Evolutionary conservation across 1,284 basidiomycete species (phyloP), one percentile per base, ranked within the genome.

Genomic region (Tremellales sp.): DNA sequence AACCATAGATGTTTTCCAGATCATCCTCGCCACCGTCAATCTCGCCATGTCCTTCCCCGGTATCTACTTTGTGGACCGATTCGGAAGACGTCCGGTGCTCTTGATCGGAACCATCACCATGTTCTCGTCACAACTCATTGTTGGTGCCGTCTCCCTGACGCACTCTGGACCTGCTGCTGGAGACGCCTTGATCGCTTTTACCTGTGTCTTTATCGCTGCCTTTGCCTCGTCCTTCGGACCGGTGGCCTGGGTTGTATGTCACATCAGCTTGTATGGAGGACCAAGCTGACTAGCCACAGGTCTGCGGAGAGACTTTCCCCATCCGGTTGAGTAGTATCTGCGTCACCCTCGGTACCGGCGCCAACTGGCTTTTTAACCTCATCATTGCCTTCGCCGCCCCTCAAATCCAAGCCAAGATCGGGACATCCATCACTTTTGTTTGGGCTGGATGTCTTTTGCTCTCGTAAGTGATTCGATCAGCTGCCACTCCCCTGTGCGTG

Each of bases 151-250:
- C 18, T 64, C 67, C 40, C 62, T 61, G 45, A 57, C 64, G 14
- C 50, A 61, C 48, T 64, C 64, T 21, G 50, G 52, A 40, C 42
- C 53, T 5, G 43, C 63, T 28, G 72, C 71, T 22, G 76, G 76
- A 48, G 70, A 76, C 56, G 65, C 73, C 16, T 63, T 75, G 44
- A 74, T 78, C 57, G 73, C 74, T 29, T 75, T 76, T 59, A 72
- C 69, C 33, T 75, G 73, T 63, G 52, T 76, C 57, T 77, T 77
- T 64, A 66, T 77, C 51, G 73, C 72, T 22, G 68, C 65, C 22
- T 77, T 77, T 57, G 76, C 76, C 9, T 56, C 68, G 12, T 70
- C 70, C 40, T 76, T 73, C 71, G 75, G 74, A 25, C 74, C 74
- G 3, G 69, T 75, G 36, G 72, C 63, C 26, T 65, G 63, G 68